Evolutionary conservation across 805 yeast genomes (phyloP), one percentile per base, ranked within the genome.

Genomic region (Yamadazyma paraphyllophila): DNA sequence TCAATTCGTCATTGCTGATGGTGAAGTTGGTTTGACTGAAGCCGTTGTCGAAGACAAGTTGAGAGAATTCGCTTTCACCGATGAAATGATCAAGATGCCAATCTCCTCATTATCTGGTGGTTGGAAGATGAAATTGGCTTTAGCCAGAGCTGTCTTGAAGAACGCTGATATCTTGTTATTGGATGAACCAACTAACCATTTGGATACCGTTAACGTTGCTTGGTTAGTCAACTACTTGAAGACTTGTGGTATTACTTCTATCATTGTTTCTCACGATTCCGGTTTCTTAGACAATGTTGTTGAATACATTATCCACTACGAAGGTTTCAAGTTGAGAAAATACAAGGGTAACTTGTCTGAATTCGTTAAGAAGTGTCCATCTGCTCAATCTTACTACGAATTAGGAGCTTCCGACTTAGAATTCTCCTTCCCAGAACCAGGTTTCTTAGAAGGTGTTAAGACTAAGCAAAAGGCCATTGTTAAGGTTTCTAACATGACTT

Each of bases 381-480:
- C 97, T 66, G 99, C 98, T 71, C 87, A 90, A 81, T 85, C 98
- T 62, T 94, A 94, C 86, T 90, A 89, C 81, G 98, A 92, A 80
- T 82, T 94, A 66, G 96, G 96, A 69, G 97, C 97, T 66, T 92
- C 99, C 59, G 97, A 89, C 69, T 76, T 91, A 65, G 96, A 91
- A 77, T 94, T 94, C 85, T 73, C 67, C 61, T 94, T 94, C 97
- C 99, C 99, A 73, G 97, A 88, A 78, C 99, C 99, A 76, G 99
- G 99, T 88, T 92, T 85, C 96, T 84, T 94, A 69, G 98, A 94
- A 83, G 99, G 99, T 88, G 99, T 94, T 67, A 94, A 94, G 90
- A 94, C 99, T 70, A 94, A 94, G 82, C 98, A 92, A 80, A 92
- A 92, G 82, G 99, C 99, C 70, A 94, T 94, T 76, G 98, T 94